A percentile compares a stretch with the other conserved stretches of the same genome.
phyloP scores from a whole-genome alignment of 768 basidiomycete genomes.

The Holtermanniella nyarrowii region DNA sequence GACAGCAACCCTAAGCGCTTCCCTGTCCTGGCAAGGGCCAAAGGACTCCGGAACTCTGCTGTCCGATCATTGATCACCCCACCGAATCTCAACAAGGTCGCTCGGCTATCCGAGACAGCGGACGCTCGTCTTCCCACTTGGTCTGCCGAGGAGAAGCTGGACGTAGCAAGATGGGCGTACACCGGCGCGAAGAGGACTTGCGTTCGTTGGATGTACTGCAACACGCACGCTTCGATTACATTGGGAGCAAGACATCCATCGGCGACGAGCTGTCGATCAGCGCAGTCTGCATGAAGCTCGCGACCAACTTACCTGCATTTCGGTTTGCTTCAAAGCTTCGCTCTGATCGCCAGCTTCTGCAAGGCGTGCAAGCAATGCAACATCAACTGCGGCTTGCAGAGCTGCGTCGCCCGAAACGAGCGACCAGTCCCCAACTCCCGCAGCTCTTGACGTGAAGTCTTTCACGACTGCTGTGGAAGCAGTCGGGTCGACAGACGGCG shows the following conservation, averaged over 20 bases:
- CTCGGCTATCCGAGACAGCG: too few relatives aligned
- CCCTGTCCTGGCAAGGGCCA: too few relatives aligned
- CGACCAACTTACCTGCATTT: too few relatives aligned
- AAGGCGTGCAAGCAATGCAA: conserved; percentile 12
- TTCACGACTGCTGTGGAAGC: conserved; percentile 11
- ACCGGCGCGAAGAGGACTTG: conserved; percentile 28
- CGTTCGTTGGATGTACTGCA: conserved; percentile 14
- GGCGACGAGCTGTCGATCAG: too few relatives aligned
- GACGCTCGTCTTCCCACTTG: too few relatives aligned
- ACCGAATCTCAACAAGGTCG: too few relatives aligned
- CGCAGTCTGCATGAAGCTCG: too few relatives aligned
- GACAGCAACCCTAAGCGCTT: too few relatives aligned
- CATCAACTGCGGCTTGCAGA: conserved; percentile 21
- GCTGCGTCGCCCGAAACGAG: conserved; percentile 3
- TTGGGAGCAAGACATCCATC: not conserved
- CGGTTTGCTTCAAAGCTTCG: too few relatives aligned
- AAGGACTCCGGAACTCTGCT: too few relatives aligned
- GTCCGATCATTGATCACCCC: too few relatives aligned
- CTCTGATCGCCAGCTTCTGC: not conserved
- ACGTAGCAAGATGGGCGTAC: conserved; percentile 22
- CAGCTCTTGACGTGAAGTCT: conserved; percentile 13
- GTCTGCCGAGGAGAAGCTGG: too few relatives aligned
- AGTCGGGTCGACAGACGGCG: conserved; percentile 5
- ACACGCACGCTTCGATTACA: not conserved
- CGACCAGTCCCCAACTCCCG: conserved; percentile 20